phyloP scores from a whole-genome alignment of 306 rosid species.

The Sicyos baderoa region DNA sequence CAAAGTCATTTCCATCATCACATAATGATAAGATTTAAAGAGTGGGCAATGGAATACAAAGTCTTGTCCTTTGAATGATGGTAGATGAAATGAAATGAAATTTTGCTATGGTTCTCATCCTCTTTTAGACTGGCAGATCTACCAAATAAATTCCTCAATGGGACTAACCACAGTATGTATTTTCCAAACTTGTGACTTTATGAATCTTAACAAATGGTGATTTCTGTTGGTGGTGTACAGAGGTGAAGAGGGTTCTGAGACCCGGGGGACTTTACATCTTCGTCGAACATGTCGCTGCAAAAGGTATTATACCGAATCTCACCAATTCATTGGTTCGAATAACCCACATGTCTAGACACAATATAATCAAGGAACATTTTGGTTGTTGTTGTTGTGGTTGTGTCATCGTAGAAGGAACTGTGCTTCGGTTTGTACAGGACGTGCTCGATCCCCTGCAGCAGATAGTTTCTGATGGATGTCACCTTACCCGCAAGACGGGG shows the following conservation, averaged over 20 bases:
- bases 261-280: slow-evolving; percentile 71
- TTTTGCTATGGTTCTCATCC: neutral
- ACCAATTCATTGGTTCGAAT: slow-evolving; percentile 3
- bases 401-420: slow-evolving; percentile 49
- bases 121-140: neutral
- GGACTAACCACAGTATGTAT: neutral
- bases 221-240: slow-evolving; percentile 30
- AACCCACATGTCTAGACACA: neutral
- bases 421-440: slow-evolving; percentile 45
- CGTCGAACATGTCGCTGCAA: slow-evolving; percentile 78
- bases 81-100: neutral
- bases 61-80: neutral
- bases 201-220: neutral
- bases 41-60: neutral
- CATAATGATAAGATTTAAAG: too few species aligned
- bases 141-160: neutral
- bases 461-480: slow-evolving; percentile 60
- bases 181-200: neutral
- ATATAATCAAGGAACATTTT: slow-evolving; percentile 1
- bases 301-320: slow-evolving; percentile 38
- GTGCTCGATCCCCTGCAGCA: slow-evolving; percentile 74
- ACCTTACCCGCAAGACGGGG: slow-evolving; percentile 64
- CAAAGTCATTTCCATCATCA: neutral
- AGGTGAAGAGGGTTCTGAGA: slow-evolving; percentile 67
- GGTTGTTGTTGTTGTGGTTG: neutral